Evolutionary conservation across 2,329 filamentous ascomycete genomes (phyloP).

Genomic region (Aspergillus sp.): DNA sequence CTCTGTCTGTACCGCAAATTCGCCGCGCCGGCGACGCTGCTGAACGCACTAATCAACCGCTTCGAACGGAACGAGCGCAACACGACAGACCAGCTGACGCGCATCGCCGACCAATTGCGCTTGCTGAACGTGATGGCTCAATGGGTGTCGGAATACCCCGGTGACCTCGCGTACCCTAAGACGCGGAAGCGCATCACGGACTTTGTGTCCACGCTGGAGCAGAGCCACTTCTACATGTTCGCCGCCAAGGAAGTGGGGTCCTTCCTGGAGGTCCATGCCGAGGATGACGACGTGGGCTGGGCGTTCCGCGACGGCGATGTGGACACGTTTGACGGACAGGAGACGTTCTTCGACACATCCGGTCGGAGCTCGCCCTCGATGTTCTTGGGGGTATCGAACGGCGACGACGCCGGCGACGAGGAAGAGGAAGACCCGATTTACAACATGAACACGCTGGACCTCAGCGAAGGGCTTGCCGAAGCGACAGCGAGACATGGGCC

Average conservation of each 20-base stretch:
- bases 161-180: slow-evolving; percentile 79
- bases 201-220: slow-evolving; percentile 72
- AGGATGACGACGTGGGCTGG: slow-evolving; percentile 93
- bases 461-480: slow-evolving; percentile 38
- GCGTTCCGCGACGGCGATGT: slow-evolving; percentile 72
- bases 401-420: slow-evolving; percentile 25
- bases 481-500: slow-evolving; percentile 30
- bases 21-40: slow-evolving; percentile 73
- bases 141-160: slow-evolving; percentile 87
- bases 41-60: slow-evolving; percentile 63
- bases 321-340: slow-evolving; percentile 41
- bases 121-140: slow-evolving; percentile 80
- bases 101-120: slow-evolving; percentile 76
- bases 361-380: slow-evolving; percentile 40
- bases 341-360: slow-evolving; percentile 40
- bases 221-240: slow-evolving; percentile 76
- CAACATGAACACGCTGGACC: slow-evolving; percentile 38
- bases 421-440: slow-evolving; percentile 37
- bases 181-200: slow-evolving; percentile 70
- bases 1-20: slow-evolving; percentile 94
- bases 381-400: slow-evolving; percentile 24
- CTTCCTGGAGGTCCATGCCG: slow-evolving; percentile 70
- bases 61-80: slow-evolving; percentile 73
- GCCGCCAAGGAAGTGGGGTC: slow-evolving; percentile 80
- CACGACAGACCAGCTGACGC: slow-evolving; percentile 69